Conservation (phyloP, 345 rosid species). For the Populus euphratica region DNA sequence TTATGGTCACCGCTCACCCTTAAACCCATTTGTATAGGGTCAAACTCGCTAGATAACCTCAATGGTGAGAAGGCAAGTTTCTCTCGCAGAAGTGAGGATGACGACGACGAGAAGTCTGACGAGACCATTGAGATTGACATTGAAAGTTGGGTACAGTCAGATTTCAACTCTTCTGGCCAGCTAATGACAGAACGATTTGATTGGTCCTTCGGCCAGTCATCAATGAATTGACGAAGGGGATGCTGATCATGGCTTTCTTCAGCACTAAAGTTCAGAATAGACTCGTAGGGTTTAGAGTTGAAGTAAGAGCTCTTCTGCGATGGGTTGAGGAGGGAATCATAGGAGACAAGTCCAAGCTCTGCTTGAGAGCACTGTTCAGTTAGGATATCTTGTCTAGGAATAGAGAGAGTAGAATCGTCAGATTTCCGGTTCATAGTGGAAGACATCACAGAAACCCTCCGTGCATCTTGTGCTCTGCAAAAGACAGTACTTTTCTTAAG, state of each 20-base stretch:
- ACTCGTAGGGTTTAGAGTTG: conserved; percentile 22
- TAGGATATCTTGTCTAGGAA: conserved; percentile 34
- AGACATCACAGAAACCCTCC: conserved; percentile 26
- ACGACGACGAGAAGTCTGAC: conserved; percentile 42
- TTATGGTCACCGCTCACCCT: conserved; percentile 21
- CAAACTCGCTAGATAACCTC: conserved; percentile 47
- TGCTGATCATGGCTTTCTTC: conserved; percentile 33
- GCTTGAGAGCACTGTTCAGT: conserved; percentile 23
- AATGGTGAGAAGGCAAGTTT: conserved; percentile 45
- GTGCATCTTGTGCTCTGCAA: conserved; percentile 38
- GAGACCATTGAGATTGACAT: conserved; percentile 58
- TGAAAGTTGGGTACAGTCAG: conserved; percentile 69
- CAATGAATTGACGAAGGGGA: conserved; percentile 32
- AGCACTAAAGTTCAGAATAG: conserved; percentile 24
- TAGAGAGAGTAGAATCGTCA: conserved; percentile 22
- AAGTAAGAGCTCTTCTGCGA: conserved; percentile 31
- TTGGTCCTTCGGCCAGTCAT: conserved; percentile 44
- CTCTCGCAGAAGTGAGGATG: conserved; percentile 38
- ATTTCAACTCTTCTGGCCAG: conserved; percentile 52
- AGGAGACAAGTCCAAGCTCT: conserved; percentile 51
- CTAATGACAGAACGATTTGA: conserved; percentile 26
- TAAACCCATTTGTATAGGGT: conserved; percentile 39
- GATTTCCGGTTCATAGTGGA: conserved; percentile 31
- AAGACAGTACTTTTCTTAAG: conserved; percentile 2
- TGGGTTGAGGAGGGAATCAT: conserved; percentile 43